A percentile compares a stretch with the other conserved stretches of the same genome.
phyloP scores from a whole-genome alignment of 2,329 filamentous ascomycete genomes.

The Metarhizium anisopliae region DNA sequence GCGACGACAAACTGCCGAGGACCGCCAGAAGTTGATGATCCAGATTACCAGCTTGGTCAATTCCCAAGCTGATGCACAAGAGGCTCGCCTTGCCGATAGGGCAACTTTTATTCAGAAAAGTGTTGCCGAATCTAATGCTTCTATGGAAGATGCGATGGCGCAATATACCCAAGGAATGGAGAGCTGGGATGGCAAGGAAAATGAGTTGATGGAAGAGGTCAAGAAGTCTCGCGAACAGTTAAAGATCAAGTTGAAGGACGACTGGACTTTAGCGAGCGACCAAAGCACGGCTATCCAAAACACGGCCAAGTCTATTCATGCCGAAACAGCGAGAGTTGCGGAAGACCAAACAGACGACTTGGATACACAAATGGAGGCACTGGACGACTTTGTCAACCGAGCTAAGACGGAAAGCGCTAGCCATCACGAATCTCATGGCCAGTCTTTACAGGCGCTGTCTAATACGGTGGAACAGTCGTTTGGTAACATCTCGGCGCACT shows the following conservation, averaged over 20 bases:
- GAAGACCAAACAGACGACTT: slow-evolving; percentile 83
- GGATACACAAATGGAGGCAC: slow-evolving; percentile 75
- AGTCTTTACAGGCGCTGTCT: slow-evolving; percentile 58
- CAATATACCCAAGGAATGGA: slow-evolving; percentile 66
- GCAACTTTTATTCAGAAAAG: slow-evolving; percentile 54
- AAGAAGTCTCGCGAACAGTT: slow-evolving; percentile 65
- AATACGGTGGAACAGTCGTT: slow-evolving; percentile 66
- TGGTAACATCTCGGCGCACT: slow-evolving; percentile 58
- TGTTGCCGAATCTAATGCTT: slow-evolving; percentile 52
- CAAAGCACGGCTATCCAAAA: slow-evolving; percentile 77
- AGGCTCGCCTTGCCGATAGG: slow-evolving; percentile 57
- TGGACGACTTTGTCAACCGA: slow-evolving; percentile 83
- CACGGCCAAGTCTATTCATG: slow-evolving; percentile 79
- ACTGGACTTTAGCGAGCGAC: slow-evolving; percentile 73
- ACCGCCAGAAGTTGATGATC: slow-evolving; percentile 63
- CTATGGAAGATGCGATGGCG: slow-evolving; percentile 55
- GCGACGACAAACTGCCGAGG: slow-evolving; percentile 59
- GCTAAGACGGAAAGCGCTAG: slow-evolving; percentile 72
- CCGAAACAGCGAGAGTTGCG: slow-evolving; percentile 82
- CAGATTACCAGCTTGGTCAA: slow-evolving; percentile 75
- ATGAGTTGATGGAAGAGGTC: slow-evolving; percentile 60
- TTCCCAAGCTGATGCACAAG: slow-evolving; percentile 64
- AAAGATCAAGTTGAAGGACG: slow-evolving; percentile 74
- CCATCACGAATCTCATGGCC: slow-evolving; percentile 62
- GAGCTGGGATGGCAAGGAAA: slow-evolving; percentile 61